Evolutionary conservation across 305 asterid genomes (phyloP).

Genomic region (Plantago coronopus): DNA sequence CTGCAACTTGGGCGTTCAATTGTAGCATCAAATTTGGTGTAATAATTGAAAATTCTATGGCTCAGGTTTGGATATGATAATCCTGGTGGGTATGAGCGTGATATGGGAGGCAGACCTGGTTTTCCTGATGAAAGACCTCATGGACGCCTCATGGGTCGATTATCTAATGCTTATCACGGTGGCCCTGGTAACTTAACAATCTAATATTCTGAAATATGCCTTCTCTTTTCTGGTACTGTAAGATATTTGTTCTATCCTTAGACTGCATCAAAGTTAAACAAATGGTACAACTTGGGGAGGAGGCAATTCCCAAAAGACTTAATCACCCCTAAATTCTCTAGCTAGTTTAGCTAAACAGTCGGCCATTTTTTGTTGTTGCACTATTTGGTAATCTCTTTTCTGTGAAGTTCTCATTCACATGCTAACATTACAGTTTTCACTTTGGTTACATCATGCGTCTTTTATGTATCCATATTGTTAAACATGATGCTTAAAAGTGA

Average conservation of each 20-base stretch:
- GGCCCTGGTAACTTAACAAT: slow-evolving; percentile 33
- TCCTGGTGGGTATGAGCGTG: slow-evolving; percentile 88
- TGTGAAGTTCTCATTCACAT: neutral
- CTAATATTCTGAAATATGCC: slow-evolving; percentile 10
- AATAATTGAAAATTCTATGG: slow-evolving; percentile 8
- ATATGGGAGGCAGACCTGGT: slow-evolving; percentile 72
- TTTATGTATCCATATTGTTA: neutral
- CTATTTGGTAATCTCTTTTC: neutral
- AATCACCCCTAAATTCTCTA: too few relatives aligned
- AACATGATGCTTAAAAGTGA: neutral
- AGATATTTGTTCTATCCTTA: too few relatives aligned
- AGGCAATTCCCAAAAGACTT: too few relatives aligned
- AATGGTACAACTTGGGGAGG: too few relatives aligned
- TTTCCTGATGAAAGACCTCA: slow-evolving; percentile 86
- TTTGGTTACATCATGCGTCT: neutral
- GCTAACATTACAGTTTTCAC: slow-evolving; percentile 1
- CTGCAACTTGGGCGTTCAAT: slow-evolving; percentile 3
- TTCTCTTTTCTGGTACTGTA: slow-evolving; percentile 2
- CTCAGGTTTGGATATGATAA: slow-evolving; percentile 73
- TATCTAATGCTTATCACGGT: slow-evolving; percentile 76
- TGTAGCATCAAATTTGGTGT: slow-evolving; percentile 16
- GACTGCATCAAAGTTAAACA: too few relatives aligned
- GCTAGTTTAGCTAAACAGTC: too few relatives aligned
- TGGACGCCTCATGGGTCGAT: slow-evolving; percentile 75
- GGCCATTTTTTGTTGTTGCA: too few relatives aligned